Percentiles rank a stretch among this genome's conserved stretches.
phyloP scores from a whole-genome alignment of 805 yeast genomes.

The Torulaspora gathmanii region DNA sequence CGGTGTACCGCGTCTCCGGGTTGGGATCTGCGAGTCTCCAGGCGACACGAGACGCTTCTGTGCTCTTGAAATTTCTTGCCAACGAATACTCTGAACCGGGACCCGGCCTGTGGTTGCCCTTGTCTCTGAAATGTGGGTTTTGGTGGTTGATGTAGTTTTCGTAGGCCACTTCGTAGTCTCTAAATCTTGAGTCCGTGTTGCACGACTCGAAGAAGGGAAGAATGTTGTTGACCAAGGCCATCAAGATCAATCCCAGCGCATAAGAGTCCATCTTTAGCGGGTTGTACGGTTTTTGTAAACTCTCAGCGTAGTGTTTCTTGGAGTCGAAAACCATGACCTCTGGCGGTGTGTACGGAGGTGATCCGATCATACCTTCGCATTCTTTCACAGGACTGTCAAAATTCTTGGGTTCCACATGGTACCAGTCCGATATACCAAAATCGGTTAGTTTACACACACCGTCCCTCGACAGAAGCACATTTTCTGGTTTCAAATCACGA shows the following conservation, averaged over 20 bases:
- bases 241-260: conserved; percentile 66
- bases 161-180: conserved; percentile 53
- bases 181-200: conserved; percentile 44
- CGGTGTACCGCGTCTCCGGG: conserved; percentile 47
- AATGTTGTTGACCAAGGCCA: conserved; percentile 52
- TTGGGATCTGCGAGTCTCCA: conserved; percentile 73
- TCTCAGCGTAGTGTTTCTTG: conserved; percentile 34
- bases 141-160: conserved; percentile 35
- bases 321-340: conserved; percentile 53
- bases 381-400: conserved; percentile 38
- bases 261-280: conserved; percentile 68
- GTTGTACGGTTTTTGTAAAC: conserved; percentile 42
- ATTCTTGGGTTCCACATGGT: conserved; percentile 51
- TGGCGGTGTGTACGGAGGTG: conserved; percentile 79
- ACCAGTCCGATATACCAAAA: conserved; percentile 70
- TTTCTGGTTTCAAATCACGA: conserved; percentile 72
- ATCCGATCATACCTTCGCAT: conserved; percentile 56
- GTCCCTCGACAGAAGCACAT: conserved; percentile 51
- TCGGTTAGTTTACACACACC: conserved; percentile 69
- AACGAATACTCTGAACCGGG: conserved; percentile 72
- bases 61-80: conserved; percentile 55
- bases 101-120: conserved; percentile 44
- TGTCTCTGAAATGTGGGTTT: conserved; percentile 47
- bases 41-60: conserved; percentile 62
- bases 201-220: conserved; percentile 57